A percentile compares a stretch with the other conserved stretches of the same genome.
phyloP scores from a whole-genome alignment of 2,329 filamentous ascomycete genomes.

The Aspergillus awamori region DNA sequence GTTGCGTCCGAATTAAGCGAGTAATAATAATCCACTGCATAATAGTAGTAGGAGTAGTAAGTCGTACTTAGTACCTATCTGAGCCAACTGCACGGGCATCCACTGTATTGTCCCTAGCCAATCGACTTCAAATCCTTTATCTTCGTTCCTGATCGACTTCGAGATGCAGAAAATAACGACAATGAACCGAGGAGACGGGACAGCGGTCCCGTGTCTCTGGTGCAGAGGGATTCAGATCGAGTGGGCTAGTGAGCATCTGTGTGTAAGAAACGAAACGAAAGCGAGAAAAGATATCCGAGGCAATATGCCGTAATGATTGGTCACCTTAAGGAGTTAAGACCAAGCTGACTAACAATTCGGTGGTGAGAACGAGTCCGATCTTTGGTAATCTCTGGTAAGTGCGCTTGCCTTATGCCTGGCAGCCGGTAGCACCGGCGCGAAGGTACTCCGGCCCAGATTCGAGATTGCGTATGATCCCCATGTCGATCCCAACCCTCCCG shows the following conservation, averaged over 20 bases:
- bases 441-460: constrained; percentile 10
- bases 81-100: constrained; percentile 1
- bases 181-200: background rate
- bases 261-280: background rate
- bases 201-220: constrained; percentile 8
- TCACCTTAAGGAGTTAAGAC: background rate
- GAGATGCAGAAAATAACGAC: background rate
- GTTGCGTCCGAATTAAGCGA: background rate
- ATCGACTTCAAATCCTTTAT: background rate
- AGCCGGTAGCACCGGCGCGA: constrained; percentile 1
- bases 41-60: too few relatives aligned
- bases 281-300: background rate
- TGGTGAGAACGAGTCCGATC: background rate
- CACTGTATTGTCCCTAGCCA: background rate
- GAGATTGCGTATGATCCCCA: constrained; percentile 18
- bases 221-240: background rate
- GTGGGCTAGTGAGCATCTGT: background rate
- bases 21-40: background rate
- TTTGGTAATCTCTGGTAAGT: background rate
- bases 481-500: constrained; percentile 21
- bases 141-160: background rate
- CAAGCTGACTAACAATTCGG: background rate
- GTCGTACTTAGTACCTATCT: background rate
- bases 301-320: background rate
- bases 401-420: background rate